Evolutionary conservation across 306 rosid genomes (phyloP).

Genomic region (Fagus crenata): DNA sequence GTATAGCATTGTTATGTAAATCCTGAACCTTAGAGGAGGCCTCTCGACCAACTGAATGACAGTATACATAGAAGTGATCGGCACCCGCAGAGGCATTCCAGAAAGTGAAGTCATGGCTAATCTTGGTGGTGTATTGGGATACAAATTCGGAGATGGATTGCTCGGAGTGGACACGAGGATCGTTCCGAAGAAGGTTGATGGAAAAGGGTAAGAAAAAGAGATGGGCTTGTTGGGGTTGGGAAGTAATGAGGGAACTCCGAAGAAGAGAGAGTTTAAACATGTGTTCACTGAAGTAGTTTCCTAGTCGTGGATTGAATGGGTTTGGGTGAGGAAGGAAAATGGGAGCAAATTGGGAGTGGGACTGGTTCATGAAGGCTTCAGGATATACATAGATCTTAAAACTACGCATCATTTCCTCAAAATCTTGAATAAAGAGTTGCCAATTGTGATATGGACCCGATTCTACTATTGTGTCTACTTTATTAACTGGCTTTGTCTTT

Average conservation of each 20-base stretch:
- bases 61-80: slow-evolving; percentile 36
- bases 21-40: slow-evolving; percentile 17
- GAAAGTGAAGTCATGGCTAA: slow-evolving; percentile 10
- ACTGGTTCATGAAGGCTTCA: neutral
- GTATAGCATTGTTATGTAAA: slow-evolving; percentile 34
- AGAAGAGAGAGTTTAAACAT: slow-evolving; percentile 35
- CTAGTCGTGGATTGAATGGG: slow-evolving; percentile 26
- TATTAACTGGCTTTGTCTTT: neutral
- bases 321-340: slow-evolving; percentile 33
- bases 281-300: slow-evolving; percentile 46
- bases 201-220: slow-evolving; percentile 38
- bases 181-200: slow-evolving; percentile 35
- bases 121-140: slow-evolving; percentile 5
- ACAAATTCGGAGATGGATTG: slow-evolving; percentile 28
- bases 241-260: slow-evolving; percentile 20
- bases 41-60: slow-evolving; percentile 42
- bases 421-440: slow-evolving; percentile 26
- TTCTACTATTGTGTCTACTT: neutral
- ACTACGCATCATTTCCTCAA: slow-evolving; percentile 18
- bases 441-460: slow-evolving; percentile 33
- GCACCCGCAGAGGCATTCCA: slow-evolving; percentile 37
- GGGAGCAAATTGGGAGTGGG: slow-evolving; percentile 4
- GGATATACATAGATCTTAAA: slow-evolving; percentile 33
- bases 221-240: slow-evolving; percentile 22
- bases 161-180: slow-evolving; percentile 35